Conservation (phyloP, 225 moss, liverwort and hornwort genomes). For the Bryoerythrophyllum caledonicum region DNA sequence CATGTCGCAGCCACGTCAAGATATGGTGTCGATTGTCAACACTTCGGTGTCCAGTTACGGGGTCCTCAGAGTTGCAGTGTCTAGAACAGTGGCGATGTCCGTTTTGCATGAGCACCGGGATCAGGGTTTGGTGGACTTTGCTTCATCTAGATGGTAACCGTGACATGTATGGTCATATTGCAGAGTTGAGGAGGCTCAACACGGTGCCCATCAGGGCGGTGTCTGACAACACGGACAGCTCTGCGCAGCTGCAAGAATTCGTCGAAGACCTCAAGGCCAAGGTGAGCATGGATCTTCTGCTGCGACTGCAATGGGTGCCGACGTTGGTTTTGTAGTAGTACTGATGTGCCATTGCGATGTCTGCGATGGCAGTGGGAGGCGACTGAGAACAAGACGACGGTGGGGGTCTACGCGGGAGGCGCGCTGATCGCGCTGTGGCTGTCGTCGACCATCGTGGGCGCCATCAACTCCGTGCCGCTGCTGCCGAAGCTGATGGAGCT, state of each 20-base stretch:
- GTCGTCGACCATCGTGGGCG: conserved; percentile 86
- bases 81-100: no score
- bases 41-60: no score
- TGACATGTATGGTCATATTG: background rate
- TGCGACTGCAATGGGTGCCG: no score
- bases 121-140: background rate
- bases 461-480: conserved; percentile 86
- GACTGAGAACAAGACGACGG: conserved; percentile 79
- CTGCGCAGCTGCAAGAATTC: conserved; percentile 57
- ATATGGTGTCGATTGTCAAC: no score
- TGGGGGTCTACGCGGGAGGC: conserved; percentile 78
- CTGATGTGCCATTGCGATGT: background rate
- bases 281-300: conserved; percentile 39
- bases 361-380: conserved; percentile 58
- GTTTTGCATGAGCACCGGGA: no score
- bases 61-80: no score
- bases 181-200: conserved; percentile 41
- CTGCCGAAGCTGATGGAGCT: conserved; percentile 94
- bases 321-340: no score
- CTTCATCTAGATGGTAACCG: background rate
- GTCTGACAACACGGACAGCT: conserved; percentile 52
- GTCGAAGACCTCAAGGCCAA: conserved; percentile 60
- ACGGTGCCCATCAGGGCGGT: conserved; percentile 50
- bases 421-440: conserved; percentile 85
- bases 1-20: no score